Evolutionary conservation across 176 grass and related monocot genomes (phyloP), one percentile per base, ranked within the genome.

Genomic region (Secale cereale): DNA sequence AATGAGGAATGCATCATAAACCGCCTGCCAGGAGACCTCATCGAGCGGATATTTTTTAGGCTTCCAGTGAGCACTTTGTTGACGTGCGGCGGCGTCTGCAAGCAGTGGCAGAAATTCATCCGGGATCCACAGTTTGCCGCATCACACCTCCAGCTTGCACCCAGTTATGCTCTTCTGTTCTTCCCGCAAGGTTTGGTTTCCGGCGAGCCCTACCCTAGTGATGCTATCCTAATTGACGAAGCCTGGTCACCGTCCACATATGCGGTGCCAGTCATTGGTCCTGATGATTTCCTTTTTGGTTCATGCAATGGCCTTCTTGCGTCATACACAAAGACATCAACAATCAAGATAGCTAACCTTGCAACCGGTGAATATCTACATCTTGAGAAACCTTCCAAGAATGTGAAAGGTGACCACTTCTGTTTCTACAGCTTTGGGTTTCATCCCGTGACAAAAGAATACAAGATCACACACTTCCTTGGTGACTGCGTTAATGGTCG

Each of bases 391-490:
- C 43, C 43, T 46, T 14, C 43, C 43, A 46, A 46, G 43, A 46
- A 56, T 84, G 19, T 66, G 9, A 20, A 64, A 46, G 13, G 73
- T 4, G 81, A 84, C 35, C 70, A 43, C 59, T 30, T 74, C 76
- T 75, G 73, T 66, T 77, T 88, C 23, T 88, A 84, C 19, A 80
- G 32, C 43, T 84, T 88, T 84, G 87, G 57, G 26, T 88, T 84
- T 84, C 75, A 84, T 33, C 87, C 87, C 0, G 16, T n/a, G 25
- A 75, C 57, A 26, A 17, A 60, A 84, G 87, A 84, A 84, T 88
- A 84, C 67, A 84, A 84, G 87, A 25, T 88, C 11, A 16, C 73
- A n/a, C 87, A 88, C 76, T 84, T 88, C 40, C 87, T 79, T 15
- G 65, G 67, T 57, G 87, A 84, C 59, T 27, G 48, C 30, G 0